Conservation (phyloP, 2,329 filamentous ascomycete genomes). For the Colletotrichum sp. region DNA sequence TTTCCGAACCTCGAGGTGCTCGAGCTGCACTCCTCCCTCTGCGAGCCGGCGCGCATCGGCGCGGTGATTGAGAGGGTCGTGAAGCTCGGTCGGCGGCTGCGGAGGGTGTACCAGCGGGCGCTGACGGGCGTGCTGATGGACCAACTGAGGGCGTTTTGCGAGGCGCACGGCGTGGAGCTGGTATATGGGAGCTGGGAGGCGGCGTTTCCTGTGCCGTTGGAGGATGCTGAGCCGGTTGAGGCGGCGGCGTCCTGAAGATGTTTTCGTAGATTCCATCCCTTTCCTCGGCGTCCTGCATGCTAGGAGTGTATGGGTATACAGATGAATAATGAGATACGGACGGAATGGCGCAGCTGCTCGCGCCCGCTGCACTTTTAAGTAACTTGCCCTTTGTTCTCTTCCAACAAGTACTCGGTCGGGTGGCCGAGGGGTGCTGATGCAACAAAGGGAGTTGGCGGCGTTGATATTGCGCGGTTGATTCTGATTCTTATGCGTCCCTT, state of each 20-base stretch:
- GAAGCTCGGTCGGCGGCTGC: not conserved
- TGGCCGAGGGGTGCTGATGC: not conserved
- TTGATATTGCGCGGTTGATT: not conserved
- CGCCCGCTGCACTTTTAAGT: not conserved
- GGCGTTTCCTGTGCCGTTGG: slow-evolving; percentile 10
- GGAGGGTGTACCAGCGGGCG: slow-evolving; percentile 8
- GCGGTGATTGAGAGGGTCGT: slow-evolving; percentile 6
- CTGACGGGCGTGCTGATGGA: slow-evolving; percentile 18
- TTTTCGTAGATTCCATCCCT: not conserved
- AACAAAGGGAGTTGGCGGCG: not conserved
- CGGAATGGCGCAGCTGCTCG: not conserved
- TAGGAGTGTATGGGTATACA: not conserved
- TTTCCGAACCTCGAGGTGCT: slow-evolving; percentile 24
- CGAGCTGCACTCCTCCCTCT: slow-evolving; percentile 13
- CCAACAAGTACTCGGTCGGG: not conserved
- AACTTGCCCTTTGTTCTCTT: not conserved
- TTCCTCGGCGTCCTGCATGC: not conserved
- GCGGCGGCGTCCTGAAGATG: not conserved
- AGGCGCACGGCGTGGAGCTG: slow-evolving; percentile 12
- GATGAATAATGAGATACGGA: not conserved
- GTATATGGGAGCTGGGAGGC: slow-evolving; percentile 8
- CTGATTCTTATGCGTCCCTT: not conserved
- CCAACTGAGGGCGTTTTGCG: slow-evolving; percentile 4
- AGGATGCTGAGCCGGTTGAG: not conserved
- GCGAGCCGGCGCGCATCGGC: not conserved